These are phyloP conservation scores for Microbotryomycetes sp. DNA, from an alignment of 1,284 basidiomycete species.

Conservation along the genomic window DNA sequence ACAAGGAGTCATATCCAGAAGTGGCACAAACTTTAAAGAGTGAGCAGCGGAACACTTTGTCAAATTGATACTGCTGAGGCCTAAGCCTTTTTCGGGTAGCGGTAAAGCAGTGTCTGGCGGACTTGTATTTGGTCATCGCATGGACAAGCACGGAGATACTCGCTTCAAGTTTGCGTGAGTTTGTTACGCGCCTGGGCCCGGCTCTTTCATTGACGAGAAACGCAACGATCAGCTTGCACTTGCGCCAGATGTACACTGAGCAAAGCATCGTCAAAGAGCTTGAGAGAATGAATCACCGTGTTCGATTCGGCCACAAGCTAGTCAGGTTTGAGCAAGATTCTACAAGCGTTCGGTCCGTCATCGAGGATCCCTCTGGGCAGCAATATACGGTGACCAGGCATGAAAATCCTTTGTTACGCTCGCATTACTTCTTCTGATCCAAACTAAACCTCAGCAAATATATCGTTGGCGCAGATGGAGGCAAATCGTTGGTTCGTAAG, in stretches of 20 bases:
- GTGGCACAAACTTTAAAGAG: constrained; percentile 13
- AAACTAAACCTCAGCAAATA: constrained; percentile 18
- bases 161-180: constrained; percentile 14
- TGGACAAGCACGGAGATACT: constrained; percentile 22
- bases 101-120: neutral
- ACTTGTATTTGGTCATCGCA: constrained; percentile 5
- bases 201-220: too few species aligned
- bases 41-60: too few species aligned
- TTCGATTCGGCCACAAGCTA: neutral
- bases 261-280: constrained; percentile 13
- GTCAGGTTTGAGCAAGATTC: neutral
- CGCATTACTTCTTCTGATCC: too few species aligned
- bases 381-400: too few species aligned
- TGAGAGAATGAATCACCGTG: neutral
- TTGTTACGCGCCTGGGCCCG: too few species aligned
- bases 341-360: too few species aligned
- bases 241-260: constrained; percentile 24
- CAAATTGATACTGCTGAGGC: too few species aligned
- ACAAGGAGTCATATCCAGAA: constrained; percentile 8
- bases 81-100: neutral
- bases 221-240: constrained; percentile 14
- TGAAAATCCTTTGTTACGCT: too few species aligned
- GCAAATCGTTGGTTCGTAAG: constrained; percentile 10
- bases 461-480: constrained; percentile 21
- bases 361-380: constrained; percentile 4